Evolutionary conservation across 1,284 basidiomycete species (phyloP).

Genomic region (Cutaneotrichosporon sp.): DNA sequence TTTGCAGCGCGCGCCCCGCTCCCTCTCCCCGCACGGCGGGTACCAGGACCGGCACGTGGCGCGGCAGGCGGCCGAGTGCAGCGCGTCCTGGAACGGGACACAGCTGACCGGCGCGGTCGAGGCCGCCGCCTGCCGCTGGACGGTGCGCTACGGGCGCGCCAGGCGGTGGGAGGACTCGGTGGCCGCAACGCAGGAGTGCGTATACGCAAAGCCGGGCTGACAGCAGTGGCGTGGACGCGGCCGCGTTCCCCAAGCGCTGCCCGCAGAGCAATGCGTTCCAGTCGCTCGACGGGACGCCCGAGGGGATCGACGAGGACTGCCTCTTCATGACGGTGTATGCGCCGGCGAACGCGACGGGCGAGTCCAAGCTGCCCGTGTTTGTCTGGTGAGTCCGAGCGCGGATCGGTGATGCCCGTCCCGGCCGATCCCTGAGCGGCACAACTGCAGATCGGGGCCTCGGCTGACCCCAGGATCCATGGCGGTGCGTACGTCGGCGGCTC

Average conservation of each 20-base stretch:
- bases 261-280: conserved; percentile 58
- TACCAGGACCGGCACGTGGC: conserved; percentile 5
- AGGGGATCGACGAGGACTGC: conserved; percentile 4
- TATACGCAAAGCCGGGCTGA: background rate
- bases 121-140: conserved; percentile 37
- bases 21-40: background rate
- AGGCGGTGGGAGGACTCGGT: conserved; percentile 36
- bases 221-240: conserved; percentile 52
- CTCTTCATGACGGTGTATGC: conserved; percentile 7
- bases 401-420: too few relatives aligned
- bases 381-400: conserved; percentile 60
- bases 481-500: conserved; percentile 76
- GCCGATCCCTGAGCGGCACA: background rate
- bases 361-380: conserved; percentile 58
- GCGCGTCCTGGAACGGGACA: conserved; percentile 18
- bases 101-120: conserved; percentile 12
- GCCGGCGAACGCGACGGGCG: conserved; percentile 26
- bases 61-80: conserved; percentile 10
- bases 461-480: conserved; percentile 72
- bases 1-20: background rate
- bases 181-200: conserved; percentile 26
- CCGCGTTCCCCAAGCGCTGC: conserved; percentile 67
- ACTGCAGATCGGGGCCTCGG: background rate
- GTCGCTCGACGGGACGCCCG: conserved; percentile 47
- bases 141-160: conserved; percentile 38